Evolutionary conservation across 2,329 filamentous ascomycete species (phyloP).

Genomic region (Pleomassaria siparia): DNA sequence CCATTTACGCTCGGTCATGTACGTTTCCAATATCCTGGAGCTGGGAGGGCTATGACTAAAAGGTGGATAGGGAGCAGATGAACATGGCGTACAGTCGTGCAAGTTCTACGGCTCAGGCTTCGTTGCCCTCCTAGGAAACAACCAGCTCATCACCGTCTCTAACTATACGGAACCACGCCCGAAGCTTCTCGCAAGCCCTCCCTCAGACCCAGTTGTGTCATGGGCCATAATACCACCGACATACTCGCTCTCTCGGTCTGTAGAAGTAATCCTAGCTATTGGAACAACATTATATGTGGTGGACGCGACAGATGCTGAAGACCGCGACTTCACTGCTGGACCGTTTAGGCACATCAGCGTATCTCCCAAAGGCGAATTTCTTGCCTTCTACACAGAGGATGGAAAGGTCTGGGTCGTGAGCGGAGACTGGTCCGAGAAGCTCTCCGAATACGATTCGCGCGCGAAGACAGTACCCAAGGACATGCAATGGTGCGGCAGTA

Average conservation of each 20-base stretch:
- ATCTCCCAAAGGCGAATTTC: conserved; percentile 86
- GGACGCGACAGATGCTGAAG: conserved; percentile 87
- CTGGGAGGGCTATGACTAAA: background rate
- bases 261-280: conserved; percentile 88
- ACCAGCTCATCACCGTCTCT: conserved; percentile 81
- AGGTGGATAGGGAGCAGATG: conserved; percentile 68
- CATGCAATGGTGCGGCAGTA: conserved; percentile 94
- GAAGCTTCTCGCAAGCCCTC: conserved; percentile 73
- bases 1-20: conserved; percentile 88
- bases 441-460: conserved; percentile 88
- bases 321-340: conserved; percentile 85
- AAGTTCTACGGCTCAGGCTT: conserved; percentile 92
- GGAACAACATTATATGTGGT: conserved; percentile 81
- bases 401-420: conserved; percentile 89
- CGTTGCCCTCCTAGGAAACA: conserved; percentile 87
- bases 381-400: conserved; percentile 81
- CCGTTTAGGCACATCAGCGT: conserved; percentile 90
- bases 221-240: conserved; percentile 89
- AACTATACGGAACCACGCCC: conserved; percentile 90
- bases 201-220: conserved; percentile 77
- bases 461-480: conserved; percentile 84
- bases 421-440: conserved; percentile 88
- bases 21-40: conserved; percentile 15
- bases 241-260: conserved; percentile 85
- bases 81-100: conserved; percentile 84